Evolutionary conservation across 352 stramenopile species (phyloP).

Genomic region (Phytophthora melonis): DNA sequence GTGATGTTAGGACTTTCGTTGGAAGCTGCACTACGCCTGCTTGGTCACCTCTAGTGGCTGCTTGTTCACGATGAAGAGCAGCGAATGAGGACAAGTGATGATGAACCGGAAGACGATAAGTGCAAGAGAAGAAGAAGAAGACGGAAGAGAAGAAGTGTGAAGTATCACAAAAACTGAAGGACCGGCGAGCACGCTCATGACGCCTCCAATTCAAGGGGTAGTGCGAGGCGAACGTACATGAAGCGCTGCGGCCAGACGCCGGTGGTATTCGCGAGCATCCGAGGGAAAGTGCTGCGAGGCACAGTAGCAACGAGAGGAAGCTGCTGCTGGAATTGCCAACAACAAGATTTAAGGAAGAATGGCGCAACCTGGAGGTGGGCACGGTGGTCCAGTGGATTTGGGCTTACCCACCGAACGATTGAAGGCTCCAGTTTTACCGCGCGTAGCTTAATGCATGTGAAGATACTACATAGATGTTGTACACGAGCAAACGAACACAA

Average conservation of each 20-base stretch:
- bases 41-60: conserved; percentile 32
- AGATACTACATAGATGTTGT: neutral
- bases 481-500: neutral
- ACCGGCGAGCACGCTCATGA: conserved; percentile 25
- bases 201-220: conserved; percentile 43
- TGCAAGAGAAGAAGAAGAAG: conserved; percentile 2
- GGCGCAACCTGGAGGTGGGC: conserved; percentile 20
- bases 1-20: conserved; percentile 41
- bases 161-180: conserved; percentile 11
- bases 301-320: conserved; percentile 41
- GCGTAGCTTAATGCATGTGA: neutral
- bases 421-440: neutral
- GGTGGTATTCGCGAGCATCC: conserved; percentile 33
- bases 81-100: neutral
- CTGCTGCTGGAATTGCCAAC: conserved; percentile 32
- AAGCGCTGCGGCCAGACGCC: conserved; percentile 21
- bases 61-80: conserved; percentile 11
- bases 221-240: conserved; percentile 36
- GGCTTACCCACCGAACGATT: neutral
- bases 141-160: neutral
- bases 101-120: neutral
- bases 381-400: conserved; percentile 3
- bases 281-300: conserved; percentile 33
- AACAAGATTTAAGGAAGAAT: conserved; percentile 17
- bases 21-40: conserved; percentile 39